Percentiles rank a stretch among this genome's conserved stretches.
Evolutionary conservation across 345 rosid genomes (phyloP).

Genomic region (Dimocarpus longan): DNA sequence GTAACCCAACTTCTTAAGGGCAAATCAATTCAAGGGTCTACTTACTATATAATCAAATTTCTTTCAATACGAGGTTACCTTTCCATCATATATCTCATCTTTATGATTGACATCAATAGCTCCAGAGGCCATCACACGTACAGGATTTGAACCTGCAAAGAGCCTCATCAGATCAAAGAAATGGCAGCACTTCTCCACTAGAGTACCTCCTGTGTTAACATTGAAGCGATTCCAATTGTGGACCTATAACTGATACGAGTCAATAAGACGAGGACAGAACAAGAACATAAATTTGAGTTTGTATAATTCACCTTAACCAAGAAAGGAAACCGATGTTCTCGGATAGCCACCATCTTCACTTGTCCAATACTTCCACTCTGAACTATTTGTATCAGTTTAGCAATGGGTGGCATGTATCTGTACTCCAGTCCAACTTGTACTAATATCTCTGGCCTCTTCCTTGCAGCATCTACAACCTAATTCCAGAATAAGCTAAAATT

Average conservation of each 20-base stretch:
- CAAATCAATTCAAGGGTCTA: neutral
- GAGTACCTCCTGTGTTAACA: conserved; percentile 83
- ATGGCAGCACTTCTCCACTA: conserved; percentile 98
- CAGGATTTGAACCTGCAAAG: conserved; percentile 82
- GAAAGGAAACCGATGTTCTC: conserved; percentile 94
- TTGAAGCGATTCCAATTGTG: conserved; percentile 95
- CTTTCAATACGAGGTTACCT: conserved; percentile 42
- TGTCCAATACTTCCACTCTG: conserved; percentile 66
- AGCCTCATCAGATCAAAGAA: conserved; percentile 96
- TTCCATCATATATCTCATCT: conserved; percentile 88
- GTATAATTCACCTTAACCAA: conserved; percentile 71
- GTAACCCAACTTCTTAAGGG: neutral
- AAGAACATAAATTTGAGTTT: conserved; percentile 17
- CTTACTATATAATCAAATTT: neutral
- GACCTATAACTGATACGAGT: conserved; percentile 50
- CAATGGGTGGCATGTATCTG: conserved; percentile 93
- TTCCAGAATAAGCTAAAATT: conserved; percentile 13
- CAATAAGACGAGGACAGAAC: conserved; percentile 16
- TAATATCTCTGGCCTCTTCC: conserved; percentile 72
- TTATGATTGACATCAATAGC: conserved; percentile 89
- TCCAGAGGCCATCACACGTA: conserved; percentile 93
- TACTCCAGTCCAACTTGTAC: conserved; percentile 96
- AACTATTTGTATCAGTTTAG: conserved; percentile 79
- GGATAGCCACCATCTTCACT: conserved; percentile 87
- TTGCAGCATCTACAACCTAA: conserved; percentile 80